These are phyloP conservation scores for Trypanosoma grayi DNA, from an alignment of 208 protist species.

Conservation along the genomic window DNA sequence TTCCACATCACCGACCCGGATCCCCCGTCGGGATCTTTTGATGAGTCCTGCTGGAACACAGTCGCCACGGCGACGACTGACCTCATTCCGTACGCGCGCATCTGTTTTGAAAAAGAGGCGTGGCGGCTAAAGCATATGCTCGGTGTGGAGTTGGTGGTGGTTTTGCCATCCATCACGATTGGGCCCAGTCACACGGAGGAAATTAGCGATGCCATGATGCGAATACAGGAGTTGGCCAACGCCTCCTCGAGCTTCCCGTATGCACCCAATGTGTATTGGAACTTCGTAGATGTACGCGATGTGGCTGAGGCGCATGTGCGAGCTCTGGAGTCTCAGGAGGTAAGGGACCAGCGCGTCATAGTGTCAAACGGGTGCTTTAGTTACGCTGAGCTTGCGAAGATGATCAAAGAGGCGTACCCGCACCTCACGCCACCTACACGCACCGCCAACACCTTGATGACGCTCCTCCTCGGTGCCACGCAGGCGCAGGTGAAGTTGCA, in stretches of 20 bases:
- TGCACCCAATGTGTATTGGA: slow-evolving; percentile 83
- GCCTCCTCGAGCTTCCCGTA: slow-evolving; percentile 75
- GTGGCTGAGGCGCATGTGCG: slow-evolving; percentile 85
- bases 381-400: slow-evolving; percentile 60
- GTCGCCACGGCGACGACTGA: slow-evolving; percentile 59
- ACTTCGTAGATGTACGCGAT: slow-evolving; percentile 90
- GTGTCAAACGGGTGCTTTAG: slow-evolving; percentile 74
- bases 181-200: slow-evolving; percentile 81
- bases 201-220: slow-evolving; percentile 77
- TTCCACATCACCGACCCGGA: slow-evolving; percentile 69
- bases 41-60: slow-evolving; percentile 84
- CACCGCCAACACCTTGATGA: slow-evolving; percentile 78
- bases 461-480: slow-evolving; percentile 54
- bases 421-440: slow-evolving; percentile 77
- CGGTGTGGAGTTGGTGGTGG: slow-evolving; percentile 84
- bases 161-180: slow-evolving; percentile 83
- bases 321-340: slow-evolving; percentile 65
- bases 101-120: slow-evolving; percentile 87
- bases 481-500: slow-evolving; percentile 61
- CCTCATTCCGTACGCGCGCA: slow-evolving; percentile 72
- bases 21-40: slow-evolving; percentile 63
- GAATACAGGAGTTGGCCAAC: slow-evolving; percentile 65
- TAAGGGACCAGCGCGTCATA: slow-evolving; percentile 83
- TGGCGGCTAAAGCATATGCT: slow-evolving; percentile 87
- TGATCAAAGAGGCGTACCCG: slow-evolving; percentile 73